phyloP scores from a whole-genome alignment of 1,284 basidiomycete genomes.

The Rhodotorula mucilaginosa region DNA sequence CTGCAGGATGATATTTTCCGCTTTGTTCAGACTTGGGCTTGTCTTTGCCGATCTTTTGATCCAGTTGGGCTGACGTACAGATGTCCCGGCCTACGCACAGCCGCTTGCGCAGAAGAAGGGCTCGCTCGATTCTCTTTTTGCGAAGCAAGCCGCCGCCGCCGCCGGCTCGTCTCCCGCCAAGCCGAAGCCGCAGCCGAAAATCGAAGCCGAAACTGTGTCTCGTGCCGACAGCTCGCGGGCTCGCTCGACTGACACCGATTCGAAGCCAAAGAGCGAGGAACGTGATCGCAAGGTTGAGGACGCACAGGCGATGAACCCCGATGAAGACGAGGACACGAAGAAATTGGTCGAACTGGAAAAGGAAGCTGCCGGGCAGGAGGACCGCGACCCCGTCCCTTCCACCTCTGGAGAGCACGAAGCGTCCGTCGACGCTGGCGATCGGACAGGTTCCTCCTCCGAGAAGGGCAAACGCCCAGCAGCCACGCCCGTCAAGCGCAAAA shows the following conservation, averaged over 20 bases:
- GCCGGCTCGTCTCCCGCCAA: neutral
- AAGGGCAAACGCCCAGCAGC: neutral
- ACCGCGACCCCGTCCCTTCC: neutral
- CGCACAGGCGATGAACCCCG: conserved; percentile 18
- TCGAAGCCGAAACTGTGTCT: too few species aligned
- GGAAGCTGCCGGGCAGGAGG: neutral
- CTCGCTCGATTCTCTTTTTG: conserved; percentile 25
- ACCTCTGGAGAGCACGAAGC: too few species aligned
- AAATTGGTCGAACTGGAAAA: conserved; percentile 2
- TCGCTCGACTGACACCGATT: too few species aligned
- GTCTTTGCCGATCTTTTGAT: neutral
- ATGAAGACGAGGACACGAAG: conserved; percentile 12
- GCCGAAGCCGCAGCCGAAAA: neutral
- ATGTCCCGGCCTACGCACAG: neutral
- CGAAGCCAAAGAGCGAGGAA: neutral
- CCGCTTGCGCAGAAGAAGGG: conserved; percentile 27
- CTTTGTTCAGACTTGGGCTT: too few species aligned
- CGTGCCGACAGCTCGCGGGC: neutral
- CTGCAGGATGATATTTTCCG: neutral
- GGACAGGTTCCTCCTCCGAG: neutral
- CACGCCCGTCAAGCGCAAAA: neutral
- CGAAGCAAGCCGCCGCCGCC: conserved; percentile 10
- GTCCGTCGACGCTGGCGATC: too few species aligned
- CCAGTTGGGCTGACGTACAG: too few species aligned
- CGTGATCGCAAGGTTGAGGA: neutral